Base-by-base conservation (phyloP, 352 stramenopile genomes). In the Phytophthora hibernalis region DNA sequence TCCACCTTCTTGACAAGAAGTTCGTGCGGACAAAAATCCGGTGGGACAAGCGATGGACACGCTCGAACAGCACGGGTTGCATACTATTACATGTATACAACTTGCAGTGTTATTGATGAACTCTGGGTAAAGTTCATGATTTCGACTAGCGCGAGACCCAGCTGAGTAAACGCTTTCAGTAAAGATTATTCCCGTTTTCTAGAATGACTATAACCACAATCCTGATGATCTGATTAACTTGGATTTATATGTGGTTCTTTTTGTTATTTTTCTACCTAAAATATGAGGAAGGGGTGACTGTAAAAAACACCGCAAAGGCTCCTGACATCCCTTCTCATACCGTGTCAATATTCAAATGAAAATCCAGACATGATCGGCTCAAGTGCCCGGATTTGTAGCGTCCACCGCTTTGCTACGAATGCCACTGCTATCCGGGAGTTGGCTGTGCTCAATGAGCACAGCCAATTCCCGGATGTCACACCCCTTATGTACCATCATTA, bases 381-480 rank as follows among this genome's bases (percentile, higher is more conserved):
- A 18, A 2, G 18, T 51, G 38, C 37, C 35, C 33, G 21, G 55
- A 63, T 55, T 55, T 64, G 33, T 16, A 54, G 22, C 16, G 31
- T 49, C n/a, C 51, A 47, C 15, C 20, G 59, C 49, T 61, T 54
- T 67, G 59, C 59, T 67, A 24, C 15, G 49, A 61, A 40, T 42
- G 50, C 58, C 28, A 42, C n/a, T n/a, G n/a, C n/a, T n/a, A 68
- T 26, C 53, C n/a, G 42, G 59, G 60, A 68, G 54, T 68, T 68
- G 60, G 31, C 60, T 62, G 60, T 61, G 50, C 59, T 67, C 50
- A 67, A n/a, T 67, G 50, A 67, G 59, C 50, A 61, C 60, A 62
- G 60, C 31, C 60, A 68, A 68, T 61, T 68, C 60, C 59, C 42
- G n/a, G 53, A 26, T 68, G 60, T 68, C 42, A 54, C 60, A 68